Conservation (phyloP, 2,329 filamentous ascomycete species). For the Fusarium devonianum region DNA sequence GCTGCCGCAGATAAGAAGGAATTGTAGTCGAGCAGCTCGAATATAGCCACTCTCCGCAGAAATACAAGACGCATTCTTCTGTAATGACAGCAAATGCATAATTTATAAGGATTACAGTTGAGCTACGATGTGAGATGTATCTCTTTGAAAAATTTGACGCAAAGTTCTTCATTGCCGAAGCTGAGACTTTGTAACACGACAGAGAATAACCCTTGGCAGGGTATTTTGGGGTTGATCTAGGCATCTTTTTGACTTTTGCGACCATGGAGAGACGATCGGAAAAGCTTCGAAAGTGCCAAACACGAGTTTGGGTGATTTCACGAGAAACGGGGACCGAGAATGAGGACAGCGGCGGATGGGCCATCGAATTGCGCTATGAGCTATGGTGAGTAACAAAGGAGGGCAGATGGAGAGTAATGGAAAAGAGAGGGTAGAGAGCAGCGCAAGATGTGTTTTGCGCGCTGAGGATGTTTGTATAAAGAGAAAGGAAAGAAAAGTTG, state of each 20-base stretch:
- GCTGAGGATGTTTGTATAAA: slow-evolving; percentile 18
- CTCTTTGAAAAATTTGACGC: slow-evolving; percentile 82
- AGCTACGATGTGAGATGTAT: slow-evolving; percentile 61
- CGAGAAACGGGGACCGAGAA: slow-evolving; percentile 1
- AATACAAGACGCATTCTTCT: neutral
- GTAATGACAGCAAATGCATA: neutral
- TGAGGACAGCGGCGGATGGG: slow-evolving; percentile 5
- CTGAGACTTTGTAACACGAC: slow-evolving; percentile 91
- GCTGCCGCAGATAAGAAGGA: slow-evolving; percentile 54
- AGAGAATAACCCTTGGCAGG: slow-evolving; percentile 90
- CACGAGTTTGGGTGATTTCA: slow-evolving; percentile 23
- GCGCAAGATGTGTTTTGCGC: neutral
- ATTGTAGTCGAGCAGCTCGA: slow-evolving; percentile 48
- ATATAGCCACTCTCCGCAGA: slow-evolving; percentile 14
- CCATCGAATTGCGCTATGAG: slow-evolving; percentile 30
- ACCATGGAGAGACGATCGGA: slow-evolving; percentile 71
- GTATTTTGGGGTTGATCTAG: slow-evolving; percentile 78
- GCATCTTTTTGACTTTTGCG: slow-evolving; percentile 88
- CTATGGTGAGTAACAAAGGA: slow-evolving; percentile 7
- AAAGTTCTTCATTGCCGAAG: slow-evolving; percentile 78
- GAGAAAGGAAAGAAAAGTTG: slow-evolving; percentile 14
- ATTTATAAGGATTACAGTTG: slow-evolving; percentile 3
- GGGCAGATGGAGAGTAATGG: neutral
- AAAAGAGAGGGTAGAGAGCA: neutral
- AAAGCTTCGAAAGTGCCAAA: slow-evolving; percentile 94